phyloP scores from a whole-genome alignment of 2,329 filamentous ascomycete genomes.

The Onygenales sp. region DNA sequence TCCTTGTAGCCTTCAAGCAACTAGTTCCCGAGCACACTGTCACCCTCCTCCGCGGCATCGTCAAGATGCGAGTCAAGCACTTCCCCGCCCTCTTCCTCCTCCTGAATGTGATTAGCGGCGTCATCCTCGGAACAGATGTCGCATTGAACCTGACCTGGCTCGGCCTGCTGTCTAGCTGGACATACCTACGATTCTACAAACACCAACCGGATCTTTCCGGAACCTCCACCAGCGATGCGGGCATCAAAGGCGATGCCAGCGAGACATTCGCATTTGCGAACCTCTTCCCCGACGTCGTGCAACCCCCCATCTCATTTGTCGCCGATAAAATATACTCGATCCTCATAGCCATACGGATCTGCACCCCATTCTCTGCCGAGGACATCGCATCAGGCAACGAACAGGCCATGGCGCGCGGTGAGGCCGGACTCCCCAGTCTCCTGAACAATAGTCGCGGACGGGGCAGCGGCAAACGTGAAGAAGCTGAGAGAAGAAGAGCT shows the following conservation, averaged over 20 bases:
- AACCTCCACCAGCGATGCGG: constrained; percentile 42
- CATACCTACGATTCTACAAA: constrained; percentile 94
- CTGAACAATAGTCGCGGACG: constrained; percentile 38
- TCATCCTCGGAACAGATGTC: constrained; percentile 60
- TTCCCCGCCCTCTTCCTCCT: constrained; percentile 67
- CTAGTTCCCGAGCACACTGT: constrained; percentile 96
- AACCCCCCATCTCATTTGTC: constrained; percentile 66
- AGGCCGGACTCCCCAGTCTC: constrained; percentile 51
- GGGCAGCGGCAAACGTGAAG: constrained; percentile 64
- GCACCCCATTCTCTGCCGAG: constrained; percentile 74
- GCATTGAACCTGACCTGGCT: constrained; percentile 70
- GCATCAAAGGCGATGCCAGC: constrained; percentile 78
- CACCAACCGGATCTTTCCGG: constrained; percentile 45
- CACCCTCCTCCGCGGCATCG: constrained; percentile 75
- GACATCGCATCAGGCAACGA: constrained; percentile 67
- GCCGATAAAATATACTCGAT: constrained; percentile 64
- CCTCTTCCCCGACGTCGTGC: constrained; percentile 81
- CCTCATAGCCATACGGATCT: constrained; percentile 66
- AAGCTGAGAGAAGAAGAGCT: constrained; percentile 81
- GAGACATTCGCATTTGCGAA: constrained; percentile 94
- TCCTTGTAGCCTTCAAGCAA: constrained; percentile 95
- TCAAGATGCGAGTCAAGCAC: constrained; percentile 80
- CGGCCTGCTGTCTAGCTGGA: constrained; percentile 83
- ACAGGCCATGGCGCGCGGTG: constrained; percentile 56
- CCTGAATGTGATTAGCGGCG: constrained; percentile 58